These are phyloP conservation scores for Aspergillus pseudoglaucus DNA, from an alignment of 2,329 filamentous ascomycete genomes.

Conservation along the genomic window DNA sequence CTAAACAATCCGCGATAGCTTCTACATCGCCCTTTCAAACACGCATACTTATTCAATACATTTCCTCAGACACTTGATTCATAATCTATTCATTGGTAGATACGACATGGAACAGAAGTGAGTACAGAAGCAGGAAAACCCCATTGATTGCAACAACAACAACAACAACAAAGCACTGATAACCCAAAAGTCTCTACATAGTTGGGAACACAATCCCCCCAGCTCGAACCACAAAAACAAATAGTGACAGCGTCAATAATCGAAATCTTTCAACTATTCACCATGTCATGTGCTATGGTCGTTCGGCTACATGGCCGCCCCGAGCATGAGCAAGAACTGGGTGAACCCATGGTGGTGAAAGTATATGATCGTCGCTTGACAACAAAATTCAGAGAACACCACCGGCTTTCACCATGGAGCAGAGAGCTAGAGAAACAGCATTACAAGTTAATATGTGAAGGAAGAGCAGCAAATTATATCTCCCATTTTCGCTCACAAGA, in stretches of 20 bases:
- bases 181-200: not conserved
- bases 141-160: no score
- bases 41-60: no score
- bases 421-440: not conserved
- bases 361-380: not conserved
- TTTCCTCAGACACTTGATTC: no score
- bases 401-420: not conserved
- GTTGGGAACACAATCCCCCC: not conserved
- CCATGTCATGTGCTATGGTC: not conserved
- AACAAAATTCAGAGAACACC: not conserved
- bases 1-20: no score
- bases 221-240: not conserved
- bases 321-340: not conserved
- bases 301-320: not conserved
- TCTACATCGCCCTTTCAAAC: no score
- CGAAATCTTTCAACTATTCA: not conserved
- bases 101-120: no score
- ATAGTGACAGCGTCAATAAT: not conserved
- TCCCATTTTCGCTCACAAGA: not conserved
- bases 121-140: no score
- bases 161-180: not conserved
- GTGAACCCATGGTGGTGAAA: not conserved
- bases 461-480: not conserved
- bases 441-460: not conserved
- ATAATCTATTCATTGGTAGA: no score